Percentiles rank a stretch among this genome's conserved stretches.
phyloP scores from a whole-genome alignment of 306 rosid species.

The Senna siamea region DNA sequence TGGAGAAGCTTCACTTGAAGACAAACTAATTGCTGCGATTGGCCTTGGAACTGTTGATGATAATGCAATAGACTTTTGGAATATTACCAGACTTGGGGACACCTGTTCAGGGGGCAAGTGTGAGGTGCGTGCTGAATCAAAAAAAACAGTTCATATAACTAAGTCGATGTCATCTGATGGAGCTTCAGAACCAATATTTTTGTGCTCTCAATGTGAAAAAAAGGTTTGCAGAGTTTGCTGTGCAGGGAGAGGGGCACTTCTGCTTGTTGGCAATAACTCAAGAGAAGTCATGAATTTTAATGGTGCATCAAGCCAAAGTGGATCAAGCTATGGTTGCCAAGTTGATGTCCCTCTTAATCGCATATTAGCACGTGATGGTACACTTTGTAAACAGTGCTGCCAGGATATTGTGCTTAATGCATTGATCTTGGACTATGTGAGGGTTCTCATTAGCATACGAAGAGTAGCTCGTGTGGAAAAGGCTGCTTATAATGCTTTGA shows the following conservation, averaged over 20 bases:
- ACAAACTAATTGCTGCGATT: slow-evolving; percentile 75
- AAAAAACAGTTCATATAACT: slow-evolving; percentile 42
- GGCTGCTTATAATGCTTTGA: slow-evolving; percentile 75
- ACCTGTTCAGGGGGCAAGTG: slow-evolving; percentile 75
- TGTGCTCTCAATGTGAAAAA: slow-evolving; percentile 88
- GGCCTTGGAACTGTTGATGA: slow-evolving; percentile 77
- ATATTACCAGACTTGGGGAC: slow-evolving; percentile 72
- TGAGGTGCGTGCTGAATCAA: slow-evolving; percentile 82
- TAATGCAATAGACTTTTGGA: slow-evolving; percentile 87
- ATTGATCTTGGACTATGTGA: slow-evolving; percentile 83
- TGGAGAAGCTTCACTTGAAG: slow-evolving; percentile 89
- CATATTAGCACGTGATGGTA: slow-evolving; percentile 64
- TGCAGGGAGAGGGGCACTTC: slow-evolving; percentile 95
- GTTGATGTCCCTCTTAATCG: slow-evolving; percentile 70
- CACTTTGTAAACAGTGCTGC: slow-evolving; percentile 85
- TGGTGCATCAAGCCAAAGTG: slow-evolving; percentile 66
- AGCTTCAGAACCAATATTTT: slow-evolving; percentile 52
- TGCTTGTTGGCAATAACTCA: slow-evolving; percentile 64
- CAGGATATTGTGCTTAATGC: slow-evolving; percentile 73
- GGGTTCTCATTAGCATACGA: slow-evolving; percentile 77
- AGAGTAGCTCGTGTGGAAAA: slow-evolving; percentile 72
- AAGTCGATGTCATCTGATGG: slow-evolving; percentile 45
- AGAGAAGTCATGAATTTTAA: slow-evolving; percentile 63
- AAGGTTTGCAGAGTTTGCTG: slow-evolving; percentile 91
- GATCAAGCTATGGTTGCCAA: slow-evolving; percentile 60